Percentiles rank a stretch among this genome's conserved stretches.
Conservation (phyloP, 768 basidiomycete genomes). For the Agaricus bisporus region DNA sequence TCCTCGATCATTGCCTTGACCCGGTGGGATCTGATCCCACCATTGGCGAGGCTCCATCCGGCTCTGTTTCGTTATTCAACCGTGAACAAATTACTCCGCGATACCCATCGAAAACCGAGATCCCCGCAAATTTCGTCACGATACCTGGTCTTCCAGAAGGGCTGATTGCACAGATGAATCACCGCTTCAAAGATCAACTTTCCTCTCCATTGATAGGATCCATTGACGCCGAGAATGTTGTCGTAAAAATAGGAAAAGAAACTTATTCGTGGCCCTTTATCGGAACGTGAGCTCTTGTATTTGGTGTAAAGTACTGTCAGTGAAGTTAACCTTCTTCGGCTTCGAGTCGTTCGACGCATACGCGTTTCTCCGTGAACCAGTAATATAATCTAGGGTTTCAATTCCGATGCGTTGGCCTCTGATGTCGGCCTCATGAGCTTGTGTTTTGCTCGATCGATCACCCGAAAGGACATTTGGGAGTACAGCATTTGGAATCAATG, state of each 20-base stretch:
- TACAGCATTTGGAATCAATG: too few species aligned
- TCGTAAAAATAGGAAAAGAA: slow-evolving; percentile 68
- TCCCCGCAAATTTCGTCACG: slow-evolving; percentile 31
- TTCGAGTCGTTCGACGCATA: too few species aligned
- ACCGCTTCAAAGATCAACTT: slow-evolving; percentile 35
- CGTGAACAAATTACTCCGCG: slow-evolving; percentile 10
- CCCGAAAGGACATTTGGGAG: too few species aligned
- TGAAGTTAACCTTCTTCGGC: background rate
- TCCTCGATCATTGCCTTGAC: slow-evolving; percentile 37
- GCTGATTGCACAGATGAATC: slow-evolving; percentile 45
- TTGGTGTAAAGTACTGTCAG: background rate
- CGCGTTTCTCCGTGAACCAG: slow-evolving; percentile 1
- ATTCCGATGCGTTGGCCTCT: too few species aligned
- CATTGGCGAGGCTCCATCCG: slow-evolving; percentile 13
- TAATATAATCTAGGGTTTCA: too few species aligned
- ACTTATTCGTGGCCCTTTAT: slow-evolving; percentile 39
- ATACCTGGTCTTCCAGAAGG: slow-evolving; percentile 46
- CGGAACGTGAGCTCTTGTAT: slow-evolving; percentile 17
- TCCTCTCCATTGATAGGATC: slow-evolving; percentile 37
- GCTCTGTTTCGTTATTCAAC: slow-evolving; percentile 12
- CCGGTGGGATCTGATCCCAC: slow-evolving; percentile 1
- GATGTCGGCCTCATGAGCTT: too few species aligned
- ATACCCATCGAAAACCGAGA: slow-evolving; percentile 10
- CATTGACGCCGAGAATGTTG: slow-evolving; percentile 50
- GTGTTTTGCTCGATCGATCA: too few species aligned